These are phyloP conservation scores for Eremochloa ophiuroides DNA, from an alignment of 176 grass and related monocot species.

Conservation along the genomic window DNA sequence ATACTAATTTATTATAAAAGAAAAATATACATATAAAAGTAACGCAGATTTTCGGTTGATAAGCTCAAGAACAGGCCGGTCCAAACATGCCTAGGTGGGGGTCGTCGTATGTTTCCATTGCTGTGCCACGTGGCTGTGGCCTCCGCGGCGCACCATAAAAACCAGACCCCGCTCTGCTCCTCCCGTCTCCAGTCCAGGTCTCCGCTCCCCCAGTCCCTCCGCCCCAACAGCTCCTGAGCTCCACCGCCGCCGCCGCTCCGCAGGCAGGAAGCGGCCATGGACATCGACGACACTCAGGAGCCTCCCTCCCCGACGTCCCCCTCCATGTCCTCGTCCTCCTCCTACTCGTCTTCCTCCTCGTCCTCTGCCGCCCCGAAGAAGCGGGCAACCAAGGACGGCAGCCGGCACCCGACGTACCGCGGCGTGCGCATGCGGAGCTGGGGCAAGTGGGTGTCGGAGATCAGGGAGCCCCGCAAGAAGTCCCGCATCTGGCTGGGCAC, in stretches of 20 bases:
- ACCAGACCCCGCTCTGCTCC: background rate
- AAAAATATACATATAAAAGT: too few relatives aligned
- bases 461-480: conserved; percentile 83
- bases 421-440: conserved; percentile 69
- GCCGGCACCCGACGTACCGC: conserved; percentile 52
- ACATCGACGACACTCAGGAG: conserved; percentile 21
- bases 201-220: background rate
- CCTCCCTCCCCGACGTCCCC: background rate
- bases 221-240: background rate
- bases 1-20: too few relatives aligned
- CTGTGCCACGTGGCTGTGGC: conserved; percentile 13
- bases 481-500: conserved; percentile 70
- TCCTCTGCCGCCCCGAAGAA: conserved; percentile 13
- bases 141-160: conserved; percentile 35
- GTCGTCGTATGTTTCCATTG: background rate
- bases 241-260: conserved; percentile 3
- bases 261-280: conserved; percentile 3
- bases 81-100: background rate
- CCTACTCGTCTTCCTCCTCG: background rate
- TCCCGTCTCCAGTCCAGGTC: background rate
- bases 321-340: background rate
- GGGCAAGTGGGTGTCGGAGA: conserved; percentile 81
- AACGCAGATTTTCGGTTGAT: too few relatives aligned
- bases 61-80: too few relatives aligned
- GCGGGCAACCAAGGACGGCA: conserved; percentile 44